Evolutionary conservation across 2,329 filamentous ascomycete species (phyloP).

Genomic region (Aureobasidium sp.): DNA sequence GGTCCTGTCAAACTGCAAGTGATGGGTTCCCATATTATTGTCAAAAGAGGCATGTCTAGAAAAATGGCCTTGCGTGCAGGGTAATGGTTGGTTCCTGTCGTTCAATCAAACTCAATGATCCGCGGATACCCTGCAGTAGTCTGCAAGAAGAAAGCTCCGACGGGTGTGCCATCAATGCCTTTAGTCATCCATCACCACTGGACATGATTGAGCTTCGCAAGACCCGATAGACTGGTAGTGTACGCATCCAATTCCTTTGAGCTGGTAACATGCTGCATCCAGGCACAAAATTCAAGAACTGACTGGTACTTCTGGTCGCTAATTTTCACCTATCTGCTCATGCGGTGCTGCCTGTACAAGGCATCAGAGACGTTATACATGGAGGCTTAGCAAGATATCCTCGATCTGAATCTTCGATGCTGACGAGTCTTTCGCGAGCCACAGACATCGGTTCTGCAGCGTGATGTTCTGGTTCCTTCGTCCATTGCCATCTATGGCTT

Average conservation of each 20-base stretch:
- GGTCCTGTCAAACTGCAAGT: background rate
- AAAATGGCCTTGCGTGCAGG: background rate
- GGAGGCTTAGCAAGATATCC: too few species aligned
- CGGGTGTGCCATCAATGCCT: background rate
- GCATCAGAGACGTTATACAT: too few species aligned
- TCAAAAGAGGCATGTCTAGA: background rate
- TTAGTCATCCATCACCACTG: background rate
- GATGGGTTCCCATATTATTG: background rate
- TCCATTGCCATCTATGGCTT: too few species aligned
- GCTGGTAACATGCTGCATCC: background rate
- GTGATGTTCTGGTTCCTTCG: too few species aligned
- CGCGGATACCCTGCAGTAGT: conserved; percentile 2
- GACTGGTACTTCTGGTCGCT: background rate
- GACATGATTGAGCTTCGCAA: background rate
- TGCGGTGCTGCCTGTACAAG: background rate
- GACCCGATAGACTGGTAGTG: background rate
- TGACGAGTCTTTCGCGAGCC: too few species aligned
- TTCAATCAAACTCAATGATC: background rate
- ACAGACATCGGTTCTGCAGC: too few species aligned
- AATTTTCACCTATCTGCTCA: background rate
- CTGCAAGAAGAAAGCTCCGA: background rate
- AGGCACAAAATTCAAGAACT: background rate
- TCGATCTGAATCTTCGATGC: too few species aligned
- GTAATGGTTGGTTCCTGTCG: background rate
- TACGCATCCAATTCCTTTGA: background rate